Evolutionary conservation across 345 rosid species (phyloP).

Genomic region (Citrus australasica): DNA sequence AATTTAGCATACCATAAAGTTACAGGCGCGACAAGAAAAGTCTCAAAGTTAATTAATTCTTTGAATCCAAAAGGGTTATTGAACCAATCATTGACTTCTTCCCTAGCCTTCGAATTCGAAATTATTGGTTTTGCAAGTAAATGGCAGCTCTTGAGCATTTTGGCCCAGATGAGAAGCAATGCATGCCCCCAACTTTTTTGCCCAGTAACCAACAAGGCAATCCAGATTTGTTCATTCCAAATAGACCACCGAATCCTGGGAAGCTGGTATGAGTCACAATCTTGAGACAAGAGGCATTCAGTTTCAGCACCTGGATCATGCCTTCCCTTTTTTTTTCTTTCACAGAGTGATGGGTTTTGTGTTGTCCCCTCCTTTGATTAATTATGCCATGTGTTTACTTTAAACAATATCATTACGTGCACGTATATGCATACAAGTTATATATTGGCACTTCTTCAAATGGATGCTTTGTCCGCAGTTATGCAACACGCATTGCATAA

Average conservation of each 20-base stretch:
- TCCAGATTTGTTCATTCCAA: background rate
- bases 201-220: background rate
- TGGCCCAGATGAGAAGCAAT: background rate
- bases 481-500: background rate
- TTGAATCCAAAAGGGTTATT: background rate
- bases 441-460: background rate
- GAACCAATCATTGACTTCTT: background rate
- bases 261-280: background rate
- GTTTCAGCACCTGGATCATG: constrained; percentile 7
- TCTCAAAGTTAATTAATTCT: background rate
- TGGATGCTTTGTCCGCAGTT: constrained; percentile 1
- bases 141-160: no score
- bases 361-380: background rate
- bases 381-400: background rate
- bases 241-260: background rate
- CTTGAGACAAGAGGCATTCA: background rate
- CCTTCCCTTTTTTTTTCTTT: background rate
- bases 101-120: background rate
- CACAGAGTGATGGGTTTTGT: background rate
- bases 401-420: background rate
- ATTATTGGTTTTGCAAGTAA: background rate
- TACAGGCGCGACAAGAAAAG: background rate
- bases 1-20: background rate
- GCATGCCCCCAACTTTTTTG: background rate
- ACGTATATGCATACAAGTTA: background rate